Conservation (phyloP, 2,329 filamentous ascomycete genomes). For the Cylindrodendrum hubeiense region DNA sequence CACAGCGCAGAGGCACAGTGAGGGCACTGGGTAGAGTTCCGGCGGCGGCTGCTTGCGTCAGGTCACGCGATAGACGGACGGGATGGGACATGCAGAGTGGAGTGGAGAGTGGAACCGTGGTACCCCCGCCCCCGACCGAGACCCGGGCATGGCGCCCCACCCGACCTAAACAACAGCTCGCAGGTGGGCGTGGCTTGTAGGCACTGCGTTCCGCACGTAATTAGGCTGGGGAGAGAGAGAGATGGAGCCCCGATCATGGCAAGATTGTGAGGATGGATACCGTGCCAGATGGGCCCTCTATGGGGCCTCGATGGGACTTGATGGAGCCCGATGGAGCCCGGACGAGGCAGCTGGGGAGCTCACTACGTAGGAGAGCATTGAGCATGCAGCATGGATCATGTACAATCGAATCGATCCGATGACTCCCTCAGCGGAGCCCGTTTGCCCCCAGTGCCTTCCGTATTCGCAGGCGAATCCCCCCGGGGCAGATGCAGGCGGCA, state of each 20-base stretch:
- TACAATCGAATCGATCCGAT: not conserved
- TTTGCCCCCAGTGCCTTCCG: not conserved
- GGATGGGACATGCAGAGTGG: slow-evolving; percentile 38
- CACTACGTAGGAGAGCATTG: no score
- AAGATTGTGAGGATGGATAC: not conserved
- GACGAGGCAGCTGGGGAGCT: no score
- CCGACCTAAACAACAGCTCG: not conserved
- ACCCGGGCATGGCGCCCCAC: slow-evolving; percentile 26
- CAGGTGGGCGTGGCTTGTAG: not conserved
- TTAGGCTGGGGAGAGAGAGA: not conserved
- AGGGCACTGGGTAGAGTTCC: slow-evolving; percentile 31
- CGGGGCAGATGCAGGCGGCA: slow-evolving; percentile 2
- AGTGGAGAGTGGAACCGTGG: slow-evolving; percentile 11
- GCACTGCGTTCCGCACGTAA: not conserved
- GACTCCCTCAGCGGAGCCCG: not conserved
- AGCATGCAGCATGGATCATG: not conserved
- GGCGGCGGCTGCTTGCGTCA: slow-evolving; percentile 46
- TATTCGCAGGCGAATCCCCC: slow-evolving; percentile 4
- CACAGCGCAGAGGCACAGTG: no score
- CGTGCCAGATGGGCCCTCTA: not conserved
- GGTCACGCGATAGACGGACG: slow-evolving; percentile 48
- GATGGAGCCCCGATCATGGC: not conserved
- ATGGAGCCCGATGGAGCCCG: not conserved
- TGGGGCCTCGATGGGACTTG: not conserved
- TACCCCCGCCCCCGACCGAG: slow-evolving; percentile 24